Base-by-base conservation (phyloP, 192 early-diverging fungal species). In the Rhizophagus prolifer region DNA sequence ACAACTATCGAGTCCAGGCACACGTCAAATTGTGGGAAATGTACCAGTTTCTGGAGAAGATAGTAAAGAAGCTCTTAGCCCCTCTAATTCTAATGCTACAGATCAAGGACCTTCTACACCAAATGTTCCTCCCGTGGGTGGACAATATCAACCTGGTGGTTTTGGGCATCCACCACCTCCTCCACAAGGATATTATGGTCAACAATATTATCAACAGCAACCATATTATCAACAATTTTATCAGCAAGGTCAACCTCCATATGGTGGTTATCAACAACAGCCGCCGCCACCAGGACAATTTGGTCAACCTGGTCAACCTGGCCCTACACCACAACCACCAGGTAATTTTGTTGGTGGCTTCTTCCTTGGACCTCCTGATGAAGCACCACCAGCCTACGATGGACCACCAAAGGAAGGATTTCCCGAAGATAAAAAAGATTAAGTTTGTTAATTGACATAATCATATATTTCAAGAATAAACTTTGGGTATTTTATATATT, bases 321-420 rank as follows among this genome's bases (percentile, higher is more conserved):
- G 8, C 4, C 50, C 44, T n/a, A 9, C 44, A 54, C 70, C 44
- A 5, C 71, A 72, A 16, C 46, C 41, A 50, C 62, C 44, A 19
- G 13, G 26, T n/a, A 9, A 14, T 30, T 76, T 76, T 76, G 74
- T 66, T 19, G 74, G 74, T 31, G 74, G 74, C 9, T 76, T 76
- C 44, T 66, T 47, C n/a, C 54, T 72, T 72, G 71, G 71, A n/a
- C 3, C n/a, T 31, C 61, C 63, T 13, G 74, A 76, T 30, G 74
- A 76, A 12, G 74, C 74, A 9, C 74, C 74, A n/a, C 74, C 74
- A 23, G 74, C 50, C 16, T 54, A 54, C 7, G 50, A 54, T n/a
- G 50, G 50, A n/a, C 50, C 50, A 21, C 50, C 50, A n/a, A 54
- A 54, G 19, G 50, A 54, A 54, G 50, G 50, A 19, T 54, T 54